Percentiles rank a stretch among this genome's conserved stretches.
These are phyloP conservation scores for Physcomitrellopsis africana DNA, from an alignment of 225 moss, liverwort and hornwort genomes.

Conservation along the genomic window DNA sequence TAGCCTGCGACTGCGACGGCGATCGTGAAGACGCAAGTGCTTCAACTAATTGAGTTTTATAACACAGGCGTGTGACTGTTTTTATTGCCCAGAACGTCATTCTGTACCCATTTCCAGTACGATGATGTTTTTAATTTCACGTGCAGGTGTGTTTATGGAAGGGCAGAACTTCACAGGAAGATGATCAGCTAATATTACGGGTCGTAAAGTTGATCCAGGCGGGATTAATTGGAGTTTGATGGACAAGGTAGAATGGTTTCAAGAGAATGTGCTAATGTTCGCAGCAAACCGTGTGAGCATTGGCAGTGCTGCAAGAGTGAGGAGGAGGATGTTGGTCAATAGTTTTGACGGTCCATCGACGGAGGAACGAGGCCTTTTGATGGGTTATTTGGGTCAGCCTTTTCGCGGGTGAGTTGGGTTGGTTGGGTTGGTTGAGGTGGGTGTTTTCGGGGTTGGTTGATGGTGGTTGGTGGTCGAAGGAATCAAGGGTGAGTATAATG, in stretches of 20 bases:
- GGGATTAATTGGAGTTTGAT: too few relatives aligned
- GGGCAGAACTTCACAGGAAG: too few relatives aligned
- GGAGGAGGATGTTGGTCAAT: neutral
- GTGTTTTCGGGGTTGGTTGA: neutral
- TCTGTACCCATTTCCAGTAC: too few relatives aligned
- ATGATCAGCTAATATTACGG: neutral
- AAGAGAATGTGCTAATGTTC: neutral
- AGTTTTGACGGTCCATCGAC: neutral
- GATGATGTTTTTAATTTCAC: too few relatives aligned
- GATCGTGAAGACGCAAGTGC: neutral
- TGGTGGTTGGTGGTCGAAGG: neutral
- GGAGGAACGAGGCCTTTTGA: neutral
- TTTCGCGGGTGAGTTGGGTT: neutral
- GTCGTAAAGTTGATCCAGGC: neutral
- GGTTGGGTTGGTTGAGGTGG: neutral
- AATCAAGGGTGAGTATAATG: neutral
- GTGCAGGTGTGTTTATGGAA: too few relatives aligned
- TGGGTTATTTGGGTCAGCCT: neutral
- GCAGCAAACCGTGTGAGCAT: neutral
- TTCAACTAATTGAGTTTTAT: neutral
- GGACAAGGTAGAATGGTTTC: too few relatives aligned
- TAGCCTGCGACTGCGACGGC: neutral
- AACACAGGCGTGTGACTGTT: neutral
- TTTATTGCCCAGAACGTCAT: too few relatives aligned
- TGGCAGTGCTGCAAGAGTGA: neutral